Evolutionary conservation across 352 stramenopile species (phyloP), one percentile per base, ranked within the genome.

Genomic region (Pythium aquatile): DNA sequence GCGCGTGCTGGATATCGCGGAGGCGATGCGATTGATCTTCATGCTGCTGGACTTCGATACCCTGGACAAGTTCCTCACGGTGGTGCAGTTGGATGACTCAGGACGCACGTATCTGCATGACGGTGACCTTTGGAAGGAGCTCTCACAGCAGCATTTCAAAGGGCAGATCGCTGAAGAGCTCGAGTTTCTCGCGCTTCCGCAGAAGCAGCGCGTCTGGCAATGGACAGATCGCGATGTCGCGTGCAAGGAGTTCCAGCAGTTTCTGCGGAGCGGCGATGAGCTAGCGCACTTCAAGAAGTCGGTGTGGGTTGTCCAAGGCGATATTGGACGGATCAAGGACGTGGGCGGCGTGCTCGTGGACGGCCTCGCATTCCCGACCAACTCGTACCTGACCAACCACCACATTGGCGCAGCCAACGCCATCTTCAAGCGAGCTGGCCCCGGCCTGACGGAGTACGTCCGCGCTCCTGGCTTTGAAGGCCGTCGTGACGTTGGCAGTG

Each of bases 341-440:
- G 69, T 77, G 32, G 29, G 63, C 17, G 56, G 55, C 37, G 32
- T 16, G 13, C 49, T 37, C 1, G 0, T 77, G 4, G 70, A 77
- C 37, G 68, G 62, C 17, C 39, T 77, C n/a, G 63, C 65, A 39
- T 77, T 77, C 51, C 66, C 70, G 42, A 74, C 70, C 2, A 77
- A 77, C 56, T 54, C 66, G n/a, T 69, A 72, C 20, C 47, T 77
- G 7, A 58, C 61, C 29, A 77, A 70, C 48, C 69, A 72, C 49
- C 53, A 48, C 24, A 44, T 74, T 39, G 70, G 70, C 8, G 70
- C 70, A 4, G 70, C 70, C 11, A 64, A 30, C 14, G 66, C 70
- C 14, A 65, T 77, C 30, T 77, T 72, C 63, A 63, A 60, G n/a
- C 70, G 70, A 20, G 70, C 70, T 2, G 70, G 70, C 0, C 44